A percentile compares a stretch with the other conserved stretches of the same genome.
Conservation (phyloP, 768 basidiomycete genomes). For the Mycena capillaripes region DNA sequence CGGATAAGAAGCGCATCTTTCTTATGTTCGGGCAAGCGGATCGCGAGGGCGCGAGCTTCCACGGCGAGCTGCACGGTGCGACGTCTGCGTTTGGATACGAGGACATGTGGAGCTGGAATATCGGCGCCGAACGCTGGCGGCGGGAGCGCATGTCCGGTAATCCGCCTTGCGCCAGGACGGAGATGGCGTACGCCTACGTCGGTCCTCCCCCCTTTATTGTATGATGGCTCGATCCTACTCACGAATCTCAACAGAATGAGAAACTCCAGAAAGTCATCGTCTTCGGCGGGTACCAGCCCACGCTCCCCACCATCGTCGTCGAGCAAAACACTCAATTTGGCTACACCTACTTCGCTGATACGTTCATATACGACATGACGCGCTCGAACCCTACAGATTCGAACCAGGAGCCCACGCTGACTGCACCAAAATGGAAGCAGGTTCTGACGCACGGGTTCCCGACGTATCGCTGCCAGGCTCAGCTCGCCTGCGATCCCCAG, state of each 20-base stretch:
- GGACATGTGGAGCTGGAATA: conserved; percentile 51
- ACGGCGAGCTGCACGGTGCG: conserved; percentile 42
- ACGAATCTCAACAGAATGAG: conserved; percentile 1
- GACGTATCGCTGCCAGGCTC: conserved; percentile 53
- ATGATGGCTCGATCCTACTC: too few species aligned
- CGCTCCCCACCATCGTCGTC: conserved; percentile 39
- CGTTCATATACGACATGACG: conserved; percentile 48
- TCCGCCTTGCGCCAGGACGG: conserved; percentile 47
- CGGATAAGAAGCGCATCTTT: conserved; percentile 45
- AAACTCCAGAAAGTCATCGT: conserved; percentile 49
- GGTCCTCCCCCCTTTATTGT: too few species aligned
- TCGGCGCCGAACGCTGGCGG: conserved; percentile 44
- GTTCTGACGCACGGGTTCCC: conserved; percentile 57
- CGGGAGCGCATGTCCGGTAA: conserved; percentile 48
- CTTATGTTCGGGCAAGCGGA: conserved; percentile 45
- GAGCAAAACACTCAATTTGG: conserved; percentile 34
- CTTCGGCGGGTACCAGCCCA: conserved; percentile 57
- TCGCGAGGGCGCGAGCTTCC: conserved; percentile 38
- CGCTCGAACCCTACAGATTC: neutral
- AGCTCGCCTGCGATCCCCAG: conserved; percentile 49
- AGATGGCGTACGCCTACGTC: conserved; percentile 46
- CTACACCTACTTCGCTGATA: conserved; percentile 58
- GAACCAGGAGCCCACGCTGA: neutral
- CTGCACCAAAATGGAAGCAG: conserved; percentile 50
- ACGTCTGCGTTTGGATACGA: conserved; percentile 35